A percentile compares a stretch with the other conserved stretches of the same genome.
phyloP scores from a whole-genome alignment of 1,284 basidiomycete species.

The Tremellales sp. region DNA sequence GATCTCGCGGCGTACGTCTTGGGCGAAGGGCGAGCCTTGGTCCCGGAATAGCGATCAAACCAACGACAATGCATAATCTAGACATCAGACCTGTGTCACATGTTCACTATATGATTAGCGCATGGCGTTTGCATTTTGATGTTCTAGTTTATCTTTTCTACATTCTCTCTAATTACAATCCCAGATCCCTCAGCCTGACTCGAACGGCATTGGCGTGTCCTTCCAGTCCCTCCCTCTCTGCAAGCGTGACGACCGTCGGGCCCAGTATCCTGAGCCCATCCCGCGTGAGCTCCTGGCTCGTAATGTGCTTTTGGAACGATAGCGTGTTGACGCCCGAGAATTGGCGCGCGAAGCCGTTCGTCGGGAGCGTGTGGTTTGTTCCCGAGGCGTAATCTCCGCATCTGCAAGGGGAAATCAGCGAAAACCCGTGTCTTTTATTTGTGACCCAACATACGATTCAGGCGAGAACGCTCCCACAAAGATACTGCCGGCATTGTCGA shows the following conservation, averaged over 20 bases:
- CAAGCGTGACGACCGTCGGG: conserved; percentile 83
- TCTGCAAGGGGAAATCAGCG: conserved; percentile 49
- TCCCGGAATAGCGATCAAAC: conserved; percentile 17
- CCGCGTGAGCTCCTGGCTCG: conserved; percentile 82
- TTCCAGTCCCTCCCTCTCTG: conserved; percentile 90
- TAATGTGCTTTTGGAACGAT: conserved; percentile 99
- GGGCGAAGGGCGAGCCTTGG: conserved; percentile 27
- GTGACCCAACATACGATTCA: conserved; percentile 64
- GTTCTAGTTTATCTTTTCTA: conserved; percentile 1
- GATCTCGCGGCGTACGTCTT: conserved; percentile 51
- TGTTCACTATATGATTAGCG: too few relatives aligned
- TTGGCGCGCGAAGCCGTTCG: conserved; percentile 92
- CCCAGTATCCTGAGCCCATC: conserved; percentile 77
- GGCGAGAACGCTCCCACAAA: conserved; percentile 94
- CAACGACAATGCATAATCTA: too few relatives aligned
- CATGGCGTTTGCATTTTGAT: too few relatives aligned
- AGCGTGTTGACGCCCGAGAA: conserved; percentile 97
- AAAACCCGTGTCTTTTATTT: background rate
- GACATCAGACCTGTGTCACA: too few relatives aligned
- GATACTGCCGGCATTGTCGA: conserved; percentile 91
- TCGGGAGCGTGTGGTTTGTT: conserved; percentile 95
- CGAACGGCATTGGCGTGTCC: conserved; percentile 70
- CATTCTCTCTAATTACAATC: too few relatives aligned
- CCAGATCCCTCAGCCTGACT: conserved; percentile 38
- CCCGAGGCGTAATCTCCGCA: conserved; percentile 98